Evolutionary conservation across 176 grass and related monocot genomes (phyloP).

Genomic region (Coix lacrymajobi): DNA sequence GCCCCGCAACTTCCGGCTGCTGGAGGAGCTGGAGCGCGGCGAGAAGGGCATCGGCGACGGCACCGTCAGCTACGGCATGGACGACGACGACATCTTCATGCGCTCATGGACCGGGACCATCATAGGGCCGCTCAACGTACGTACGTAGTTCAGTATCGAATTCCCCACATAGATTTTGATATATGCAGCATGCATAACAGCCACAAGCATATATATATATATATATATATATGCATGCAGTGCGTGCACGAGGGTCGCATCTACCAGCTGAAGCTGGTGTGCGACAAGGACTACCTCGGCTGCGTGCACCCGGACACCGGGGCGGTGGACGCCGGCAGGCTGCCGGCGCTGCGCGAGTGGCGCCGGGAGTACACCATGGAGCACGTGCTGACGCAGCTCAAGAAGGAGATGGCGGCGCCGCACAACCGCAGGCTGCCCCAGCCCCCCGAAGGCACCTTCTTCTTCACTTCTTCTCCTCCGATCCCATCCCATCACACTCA

Average conservation of each 20-base stretch:
- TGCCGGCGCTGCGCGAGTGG: constrained; percentile 37
- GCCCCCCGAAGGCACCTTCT: constrained; percentile 33
- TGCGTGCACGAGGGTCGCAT: constrained; percentile 49
- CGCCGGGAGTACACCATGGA: constrained; percentile 54
- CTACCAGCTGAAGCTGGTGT: constrained; percentile 60
- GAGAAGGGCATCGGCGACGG: constrained; percentile 58
- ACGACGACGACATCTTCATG: constrained; percentile 79
- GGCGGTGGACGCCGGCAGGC: constrained; percentile 29
- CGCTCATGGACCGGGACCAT: constrained; percentile 75
- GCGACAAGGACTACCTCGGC: constrained; percentile 51
- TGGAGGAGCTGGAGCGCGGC: constrained; percentile 58
- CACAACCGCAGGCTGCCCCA: constrained; percentile 46
- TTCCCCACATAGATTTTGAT: no score
- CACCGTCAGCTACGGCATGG: constrained; percentile 56
- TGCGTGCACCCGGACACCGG: constrained; percentile 54
- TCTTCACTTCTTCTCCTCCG: not conserved
- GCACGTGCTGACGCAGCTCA: constrained; percentile 40
- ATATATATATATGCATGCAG: constrained; percentile 1
- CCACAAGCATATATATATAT: no score
- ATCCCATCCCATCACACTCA: no score
- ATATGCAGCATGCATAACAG: no score
- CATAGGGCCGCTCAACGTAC: constrained; percentile 58
- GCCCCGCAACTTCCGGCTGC: constrained; percentile 49
- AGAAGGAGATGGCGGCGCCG: constrained; percentile 47
- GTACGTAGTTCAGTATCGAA: no score